Evolutionary conservation across 208 protist genomes (phyloP).

Genomic region (Leptomonas seymouri): DNA sequence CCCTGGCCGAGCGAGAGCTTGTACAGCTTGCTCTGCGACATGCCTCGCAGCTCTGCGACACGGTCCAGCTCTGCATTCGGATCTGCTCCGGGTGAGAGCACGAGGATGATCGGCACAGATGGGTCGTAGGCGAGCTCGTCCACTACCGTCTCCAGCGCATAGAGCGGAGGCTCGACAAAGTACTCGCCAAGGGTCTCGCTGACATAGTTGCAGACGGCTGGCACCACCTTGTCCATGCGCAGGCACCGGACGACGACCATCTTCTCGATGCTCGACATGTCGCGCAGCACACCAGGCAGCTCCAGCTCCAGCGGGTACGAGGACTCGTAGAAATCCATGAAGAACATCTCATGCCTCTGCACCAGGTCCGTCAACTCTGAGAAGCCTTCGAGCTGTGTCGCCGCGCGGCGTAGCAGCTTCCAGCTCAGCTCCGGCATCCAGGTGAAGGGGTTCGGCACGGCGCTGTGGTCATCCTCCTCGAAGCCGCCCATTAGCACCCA

Average conservation of each 20-base stretch:
- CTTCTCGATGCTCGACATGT: slow-evolving; percentile 82
- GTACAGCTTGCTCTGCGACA: slow-evolving; percentile 76
- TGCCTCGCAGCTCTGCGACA: slow-evolving; percentile 93
- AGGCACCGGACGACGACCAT: slow-evolving; percentile 94
- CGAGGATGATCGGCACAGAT: slow-evolving; percentile 96
- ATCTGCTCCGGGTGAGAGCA: slow-evolving; percentile 98
- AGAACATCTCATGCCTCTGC: slow-evolving; percentile 62
- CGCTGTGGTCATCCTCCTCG: slow-evolving; percentile 44
- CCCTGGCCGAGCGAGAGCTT: slow-evolving; percentile 97
- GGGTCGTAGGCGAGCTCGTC: slow-evolving; percentile 88
- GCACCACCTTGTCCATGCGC: slow-evolving; percentile 96
- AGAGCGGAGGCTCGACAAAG: slow-evolving; percentile 94
- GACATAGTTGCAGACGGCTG: slow-evolving; percentile 94
- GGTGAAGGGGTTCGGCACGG: slow-evolving; percentile 53
- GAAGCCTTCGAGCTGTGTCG: slow-evolving; percentile 69
- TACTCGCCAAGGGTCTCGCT: slow-evolving; percentile 69
- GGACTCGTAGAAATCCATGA: slow-evolving; percentile 87
- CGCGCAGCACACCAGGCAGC: slow-evolving; percentile 63
- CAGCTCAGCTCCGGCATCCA: slow-evolving; percentile 94
- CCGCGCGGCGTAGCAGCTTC: slow-evolving; percentile 79
- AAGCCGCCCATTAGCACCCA: slow-evolving; percentile 94
- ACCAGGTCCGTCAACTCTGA: slow-evolving; percentile 44
- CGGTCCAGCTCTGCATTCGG: slow-evolving; percentile 94
- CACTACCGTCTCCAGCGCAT: slow-evolving; percentile 93
- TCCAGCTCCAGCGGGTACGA: slow-evolving; percentile 75